Percentiles rank a stretch among this genome's conserved stretches.
phyloP scores from a whole-genome alignment of 2,329 filamentous ascomycete genomes.

The Fusarium beomiforme region DNA sequence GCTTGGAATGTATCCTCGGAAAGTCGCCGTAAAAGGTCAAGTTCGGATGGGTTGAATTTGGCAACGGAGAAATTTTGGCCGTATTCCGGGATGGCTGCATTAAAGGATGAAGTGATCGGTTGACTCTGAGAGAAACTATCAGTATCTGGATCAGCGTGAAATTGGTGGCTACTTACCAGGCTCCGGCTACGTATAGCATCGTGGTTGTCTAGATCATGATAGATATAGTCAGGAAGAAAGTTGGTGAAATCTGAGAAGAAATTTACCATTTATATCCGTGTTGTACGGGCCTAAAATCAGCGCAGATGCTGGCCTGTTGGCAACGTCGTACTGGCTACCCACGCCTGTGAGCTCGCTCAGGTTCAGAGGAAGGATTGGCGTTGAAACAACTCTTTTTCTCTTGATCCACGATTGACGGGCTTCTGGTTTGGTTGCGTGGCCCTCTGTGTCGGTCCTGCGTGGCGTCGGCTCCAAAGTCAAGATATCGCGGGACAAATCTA shows the following conservation, averaged over 20 bases:
- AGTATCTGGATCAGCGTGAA: neutral
- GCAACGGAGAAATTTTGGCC: neutral
- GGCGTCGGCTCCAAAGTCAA: neutral
- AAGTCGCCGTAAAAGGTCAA: neutral
- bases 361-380: neutral
- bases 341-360: conserved; percentile 14
- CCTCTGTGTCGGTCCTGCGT: neutral
- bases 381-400: neutral
- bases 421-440: neutral
- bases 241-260: neutral
- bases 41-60: neutral
- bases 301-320: neutral
- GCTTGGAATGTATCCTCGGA: conserved; percentile 7
- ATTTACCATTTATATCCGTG: neutral
- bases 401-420: neutral
- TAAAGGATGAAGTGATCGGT: neutral
- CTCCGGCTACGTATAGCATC: neutral
- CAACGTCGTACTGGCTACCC: conserved; percentile 13
- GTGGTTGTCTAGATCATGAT: neutral
- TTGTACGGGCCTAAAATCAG: neutral
- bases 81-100: neutral
- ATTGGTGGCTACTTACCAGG: neutral
- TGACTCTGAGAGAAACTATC: neutral
- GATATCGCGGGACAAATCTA: neutral
- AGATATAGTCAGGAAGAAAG: neutral